Conservation (phyloP, 2,329 filamentous ascomycete species). For the Tolypocladium cylindrosporum region DNA sequence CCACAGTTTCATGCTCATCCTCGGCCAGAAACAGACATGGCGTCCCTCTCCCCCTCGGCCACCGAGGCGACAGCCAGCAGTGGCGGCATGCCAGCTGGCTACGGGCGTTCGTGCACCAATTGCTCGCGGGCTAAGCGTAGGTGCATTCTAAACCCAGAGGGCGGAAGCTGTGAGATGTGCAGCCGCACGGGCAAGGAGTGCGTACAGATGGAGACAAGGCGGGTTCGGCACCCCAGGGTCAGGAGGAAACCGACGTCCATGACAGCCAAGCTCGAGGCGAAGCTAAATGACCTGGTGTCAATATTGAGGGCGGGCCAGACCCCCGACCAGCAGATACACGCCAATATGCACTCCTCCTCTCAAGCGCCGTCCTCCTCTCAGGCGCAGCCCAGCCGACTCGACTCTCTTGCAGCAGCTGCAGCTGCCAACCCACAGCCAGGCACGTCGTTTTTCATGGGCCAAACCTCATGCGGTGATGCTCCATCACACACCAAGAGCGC, state of each 20-base stretch:
- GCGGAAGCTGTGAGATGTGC: slow-evolving; percentile 28
- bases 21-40: neutral
- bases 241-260: slow-evolving; percentile 21
- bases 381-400: slow-evolving; percentile 18
- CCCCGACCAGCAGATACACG: neutral
- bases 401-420: slow-evolving; percentile 25
- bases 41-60: neutral
- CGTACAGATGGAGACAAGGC: slow-evolving; percentile 29
- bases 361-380: slow-evolving; percentile 4
- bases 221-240: slow-evolving; percentile 20
- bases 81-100: slow-evolving; percentile 23
- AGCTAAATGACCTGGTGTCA: slow-evolving; percentile 36
- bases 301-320: slow-evolving; percentile 27
- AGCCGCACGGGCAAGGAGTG: slow-evolving; percentile 37
- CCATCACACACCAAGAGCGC: neutral
- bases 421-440: slow-evolving; percentile 7
- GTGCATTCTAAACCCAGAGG: slow-evolving; percentile 29
- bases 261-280: slow-evolving; percentile 38
- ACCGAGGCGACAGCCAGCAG: neutral
- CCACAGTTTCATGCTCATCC: neutral
- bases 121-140: slow-evolving; percentile 39
- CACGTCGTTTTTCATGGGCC: neutral
- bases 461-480: neutral
- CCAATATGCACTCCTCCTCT: neutral
- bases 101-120: slow-evolving; percentile 34